These are phyloP conservation scores for Penicillium pulvis DNA, from an alignment of 495 filamentous ascomycete species.

Conservation along the genomic window DNA sequence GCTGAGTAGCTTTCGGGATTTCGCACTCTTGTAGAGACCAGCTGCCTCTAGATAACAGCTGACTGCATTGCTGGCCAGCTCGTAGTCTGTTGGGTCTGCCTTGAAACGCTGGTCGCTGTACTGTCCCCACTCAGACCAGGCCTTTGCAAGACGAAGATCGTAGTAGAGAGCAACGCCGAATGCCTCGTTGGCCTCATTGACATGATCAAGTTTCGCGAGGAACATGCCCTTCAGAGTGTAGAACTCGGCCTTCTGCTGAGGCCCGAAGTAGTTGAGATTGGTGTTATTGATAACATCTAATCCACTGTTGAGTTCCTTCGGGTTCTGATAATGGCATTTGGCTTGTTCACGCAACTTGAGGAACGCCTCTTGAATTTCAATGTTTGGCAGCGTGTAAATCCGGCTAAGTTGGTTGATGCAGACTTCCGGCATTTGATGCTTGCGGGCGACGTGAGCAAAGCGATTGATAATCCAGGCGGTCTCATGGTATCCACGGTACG, in stretches of 20 bases:
- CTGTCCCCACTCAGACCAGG: conserved; percentile 99
- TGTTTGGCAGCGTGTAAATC: conserved; percentile 98
- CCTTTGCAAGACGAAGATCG: conserved; percentile 92
- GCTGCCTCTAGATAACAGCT: conserved; percentile 97
- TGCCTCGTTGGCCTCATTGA: conserved; percentile 87
- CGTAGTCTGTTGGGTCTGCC: conserved; percentile 75
- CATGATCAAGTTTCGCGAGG: conserved; percentile 85
- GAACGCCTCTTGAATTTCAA: conserved; percentile 99
- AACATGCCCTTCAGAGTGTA: conserved; percentile 99
- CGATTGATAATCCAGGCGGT: conserved; percentile 99
- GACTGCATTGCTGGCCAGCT: conserved; percentile 82
- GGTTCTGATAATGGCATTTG: conserved; percentile 97
- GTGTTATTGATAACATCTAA: conserved; percentile 99
- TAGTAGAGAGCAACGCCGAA: conserved; percentile 94
- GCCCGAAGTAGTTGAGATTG: conserved; percentile 96
- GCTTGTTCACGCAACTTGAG: conserved; percentile 96
- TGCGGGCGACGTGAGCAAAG: conserved; percentile 95
- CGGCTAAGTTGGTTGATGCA: conserved; percentile 95
- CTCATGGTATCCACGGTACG: conserved; percentile 96
- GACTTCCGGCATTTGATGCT: conserved; percentile 94
- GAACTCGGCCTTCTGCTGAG: conserved; percentile 96
- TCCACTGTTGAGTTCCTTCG: conserved; percentile 83
- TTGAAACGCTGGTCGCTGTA: conserved; percentile 97
- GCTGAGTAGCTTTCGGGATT: conserved; percentile 93
- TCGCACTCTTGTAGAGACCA: conserved; percentile 92